Evolutionary conservation across 345 rosid species (phyloP).

Genomic region (Populus simonii): DNA sequence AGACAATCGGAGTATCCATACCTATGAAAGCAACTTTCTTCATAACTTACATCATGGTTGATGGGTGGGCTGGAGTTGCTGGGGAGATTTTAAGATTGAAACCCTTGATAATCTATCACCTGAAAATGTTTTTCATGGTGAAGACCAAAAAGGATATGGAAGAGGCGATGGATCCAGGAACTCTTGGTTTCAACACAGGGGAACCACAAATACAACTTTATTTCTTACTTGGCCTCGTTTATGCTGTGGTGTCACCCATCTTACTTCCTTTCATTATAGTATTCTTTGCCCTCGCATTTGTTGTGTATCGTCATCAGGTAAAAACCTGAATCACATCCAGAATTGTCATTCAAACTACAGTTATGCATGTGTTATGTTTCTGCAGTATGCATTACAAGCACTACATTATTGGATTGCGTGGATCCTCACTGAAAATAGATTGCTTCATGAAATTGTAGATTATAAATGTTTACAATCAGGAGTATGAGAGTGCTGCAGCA

Average conservation of each 20-base stretch:
- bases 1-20: conserved; percentile 79
- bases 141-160: conserved; percentile 91
- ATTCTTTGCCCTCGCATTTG: conserved; percentile 77
- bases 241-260: conserved; percentile 81
- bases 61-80: conserved; percentile 99
- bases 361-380: neutral
- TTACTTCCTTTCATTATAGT: conserved; percentile 82
- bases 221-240: conserved; percentile 91
- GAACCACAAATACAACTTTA: conserved; percentile 96
- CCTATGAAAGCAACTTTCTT: conserved; percentile 99
- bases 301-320: conserved; percentile 95
- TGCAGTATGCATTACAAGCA: neutral
- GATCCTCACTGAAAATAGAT: neutral
- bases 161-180: conserved; percentile 98
- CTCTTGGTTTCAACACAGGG: conserved; percentile 79
- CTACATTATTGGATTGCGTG: neutral
- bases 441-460: conserved; percentile 40
- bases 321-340: neutral
- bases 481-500: conserved; percentile 88
- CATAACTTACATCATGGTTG: conserved; percentile 92
- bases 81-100: conserved; percentile 82
- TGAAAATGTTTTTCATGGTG: conserved; percentile 75
- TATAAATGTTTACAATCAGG: conserved; percentile 89
- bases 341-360: neutral
- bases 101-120: conserved; percentile 74